These are phyloP conservation scores for Phaeosphaeriaceae sp. DNA, from an alignment of 2,329 filamentous ascomycete genomes.

Conservation along the genomic window DNA sequence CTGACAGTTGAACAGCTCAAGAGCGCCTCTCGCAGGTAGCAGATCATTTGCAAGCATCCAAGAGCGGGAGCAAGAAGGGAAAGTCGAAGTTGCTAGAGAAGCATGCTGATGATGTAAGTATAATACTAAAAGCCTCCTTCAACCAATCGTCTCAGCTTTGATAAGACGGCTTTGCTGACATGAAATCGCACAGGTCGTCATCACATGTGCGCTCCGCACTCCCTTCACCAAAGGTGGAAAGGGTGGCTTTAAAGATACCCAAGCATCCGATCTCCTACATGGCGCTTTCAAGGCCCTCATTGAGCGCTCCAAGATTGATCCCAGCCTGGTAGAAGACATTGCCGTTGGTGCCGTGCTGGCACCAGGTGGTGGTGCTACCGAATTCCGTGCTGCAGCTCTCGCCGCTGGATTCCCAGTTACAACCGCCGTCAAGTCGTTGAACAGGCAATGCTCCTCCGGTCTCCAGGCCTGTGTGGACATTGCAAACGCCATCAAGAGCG, in stretches of 20 bases:
- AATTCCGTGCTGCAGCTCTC: constrained; percentile 91
- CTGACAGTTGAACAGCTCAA: constrained; percentile 51
- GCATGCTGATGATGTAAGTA: constrained; percentile 62
- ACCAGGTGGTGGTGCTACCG: constrained; percentile 92
- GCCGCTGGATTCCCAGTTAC: constrained; percentile 89
- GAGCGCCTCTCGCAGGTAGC: constrained; percentile 66
- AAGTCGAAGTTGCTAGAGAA: constrained; percentile 57
- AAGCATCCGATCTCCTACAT: constrained; percentile 81
- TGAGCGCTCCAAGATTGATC: constrained; percentile 86
- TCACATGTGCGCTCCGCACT: constrained; percentile 90
- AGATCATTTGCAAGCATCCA: constrained; percentile 57
- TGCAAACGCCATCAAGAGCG: constrained; percentile 86
- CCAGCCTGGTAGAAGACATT: constrained; percentile 86
- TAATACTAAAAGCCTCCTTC: neutral
- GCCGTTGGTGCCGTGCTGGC: constrained; percentile 89
- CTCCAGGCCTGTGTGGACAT: constrained; percentile 93
- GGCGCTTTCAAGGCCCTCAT: constrained; percentile 83
- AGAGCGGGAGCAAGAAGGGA: constrained; percentile 42
- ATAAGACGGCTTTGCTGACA: constrained; percentile 5
- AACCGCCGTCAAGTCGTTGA: constrained; percentile 84
- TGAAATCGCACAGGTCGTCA: constrained; percentile 65
- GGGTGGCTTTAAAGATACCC: constrained; percentile 94
- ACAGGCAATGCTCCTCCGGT: constrained; percentile 93
- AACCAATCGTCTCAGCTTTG: too few relatives aligned
- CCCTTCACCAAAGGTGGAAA: constrained; percentile 92